Percentiles rank a stretch among this genome's conserved stretches.
Conservation (phyloP, 768 basidiomycete species). For the Rhodotorula sphaerocarpa region DNA sequence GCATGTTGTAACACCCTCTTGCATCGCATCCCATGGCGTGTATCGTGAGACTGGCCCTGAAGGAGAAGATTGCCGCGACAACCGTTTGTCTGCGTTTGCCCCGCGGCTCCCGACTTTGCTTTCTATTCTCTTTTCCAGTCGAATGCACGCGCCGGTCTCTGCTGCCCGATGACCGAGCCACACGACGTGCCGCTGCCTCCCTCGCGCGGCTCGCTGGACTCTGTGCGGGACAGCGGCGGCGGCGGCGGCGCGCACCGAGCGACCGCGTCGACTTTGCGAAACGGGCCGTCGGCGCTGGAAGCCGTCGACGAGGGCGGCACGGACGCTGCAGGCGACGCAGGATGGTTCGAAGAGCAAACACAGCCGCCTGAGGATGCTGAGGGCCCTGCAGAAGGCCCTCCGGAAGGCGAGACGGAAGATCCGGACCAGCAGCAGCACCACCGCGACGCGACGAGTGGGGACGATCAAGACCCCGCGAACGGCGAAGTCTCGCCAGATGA, state of each 20-base stretch:
- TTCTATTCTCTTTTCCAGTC: background rate
- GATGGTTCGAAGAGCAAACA: background rate
- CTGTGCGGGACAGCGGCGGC: too few relatives aligned
- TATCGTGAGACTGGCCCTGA: too few relatives aligned
- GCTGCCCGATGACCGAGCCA: constrained; percentile 5
- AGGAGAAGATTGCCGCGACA: too few relatives aligned
- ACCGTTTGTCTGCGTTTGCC: too few relatives aligned
- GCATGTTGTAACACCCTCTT: too few relatives aligned
- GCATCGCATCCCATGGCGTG: too few relatives aligned
- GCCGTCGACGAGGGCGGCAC: background rate
- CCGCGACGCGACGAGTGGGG: background rate
- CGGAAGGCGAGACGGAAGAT: background rate
- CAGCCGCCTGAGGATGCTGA: background rate
- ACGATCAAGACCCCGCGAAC: background rate
- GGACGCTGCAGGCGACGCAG: background rate
- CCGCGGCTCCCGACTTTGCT: background rate
- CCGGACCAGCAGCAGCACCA: background rate
- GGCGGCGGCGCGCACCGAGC: background rate
- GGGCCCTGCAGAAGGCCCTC: background rate
- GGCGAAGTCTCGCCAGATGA: background rate
- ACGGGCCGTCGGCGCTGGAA: background rate
- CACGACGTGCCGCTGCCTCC: constrained; percentile 23
- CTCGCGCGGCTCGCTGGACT: constrained; percentile 31
- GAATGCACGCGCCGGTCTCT: background rate
- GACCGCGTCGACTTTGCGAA: background rate